phyloP scores from a whole-genome alignment of 805 yeast species.

The Kluyveromyces aestuarii region DNA sequence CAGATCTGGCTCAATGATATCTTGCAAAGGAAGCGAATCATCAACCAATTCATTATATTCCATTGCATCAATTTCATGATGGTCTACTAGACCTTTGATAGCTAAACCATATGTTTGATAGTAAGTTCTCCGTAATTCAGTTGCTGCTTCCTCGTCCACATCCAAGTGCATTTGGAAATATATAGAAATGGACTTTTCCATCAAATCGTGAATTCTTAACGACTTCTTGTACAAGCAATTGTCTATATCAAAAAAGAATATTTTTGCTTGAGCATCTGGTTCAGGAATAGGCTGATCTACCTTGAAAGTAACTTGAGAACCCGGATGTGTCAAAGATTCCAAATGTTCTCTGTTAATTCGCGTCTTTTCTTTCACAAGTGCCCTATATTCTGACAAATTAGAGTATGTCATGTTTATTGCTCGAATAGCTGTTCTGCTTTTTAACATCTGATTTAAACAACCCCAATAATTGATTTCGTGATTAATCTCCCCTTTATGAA shows the following conservation, averaged over 20 bases:
- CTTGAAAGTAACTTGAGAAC: slow-evolving; percentile 25
- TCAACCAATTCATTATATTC: slow-evolving; percentile 85
- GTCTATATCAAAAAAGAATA: slow-evolving; percentile 87
- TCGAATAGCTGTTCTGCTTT: neutral
- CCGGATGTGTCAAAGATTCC: slow-evolving; percentile 27
- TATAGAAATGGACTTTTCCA: slow-evolving; percentile 78
- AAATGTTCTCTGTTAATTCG: slow-evolving; percentile 25
- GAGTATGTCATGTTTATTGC: slow-evolving; percentile 1
- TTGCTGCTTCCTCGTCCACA: slow-evolving; percentile 67
- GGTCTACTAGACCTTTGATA: slow-evolving; percentile 69
- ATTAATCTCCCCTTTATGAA: neutral
- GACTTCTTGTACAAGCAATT: slow-evolving; percentile 79
- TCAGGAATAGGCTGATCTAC: slow-evolving; percentile 19
- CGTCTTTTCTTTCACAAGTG: slow-evolving; percentile 19
- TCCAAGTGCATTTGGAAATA: slow-evolving; percentile 62
- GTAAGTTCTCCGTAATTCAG: slow-evolving; percentile 57
- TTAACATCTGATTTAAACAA: neutral
- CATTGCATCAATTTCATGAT: slow-evolving; percentile 69
- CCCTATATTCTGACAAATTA: slow-evolving; percentile 6
- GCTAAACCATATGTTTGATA: slow-evolving; percentile 88
- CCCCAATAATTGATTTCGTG: neutral
- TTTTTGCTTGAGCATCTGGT: slow-evolving; percentile 24
- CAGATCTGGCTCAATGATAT: slow-evolving; percentile 58
- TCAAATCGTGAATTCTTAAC: slow-evolving; percentile 69
- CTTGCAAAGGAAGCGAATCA: slow-evolving; percentile 81